phyloP scores from a whole-genome alignment of 257 asterid genomes.

The Solanum appendiculatum region DNA sequence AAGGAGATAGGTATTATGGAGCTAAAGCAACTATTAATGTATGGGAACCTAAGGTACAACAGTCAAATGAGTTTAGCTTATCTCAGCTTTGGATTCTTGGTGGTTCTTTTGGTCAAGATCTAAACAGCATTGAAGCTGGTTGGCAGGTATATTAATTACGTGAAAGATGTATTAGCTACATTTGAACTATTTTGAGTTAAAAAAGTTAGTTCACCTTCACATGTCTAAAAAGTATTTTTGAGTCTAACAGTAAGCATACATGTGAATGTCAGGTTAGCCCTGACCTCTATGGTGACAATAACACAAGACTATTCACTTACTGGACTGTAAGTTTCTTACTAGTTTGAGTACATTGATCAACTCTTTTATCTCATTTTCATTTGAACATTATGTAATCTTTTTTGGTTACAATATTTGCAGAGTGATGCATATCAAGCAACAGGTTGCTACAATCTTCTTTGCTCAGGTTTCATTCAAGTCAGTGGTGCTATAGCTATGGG shows the following conservation, averaged over 20 bases:
- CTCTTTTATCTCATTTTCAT: neutral
- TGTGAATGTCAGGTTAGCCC: conserved; percentile 60
- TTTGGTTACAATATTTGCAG: conserved; percentile 20
- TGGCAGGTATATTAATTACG: conserved; percentile 59
- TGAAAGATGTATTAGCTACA: neutral
- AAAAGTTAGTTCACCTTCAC: neutral
- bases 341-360: neutral
- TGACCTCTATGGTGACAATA: conserved; percentile 16
- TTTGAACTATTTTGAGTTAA: neutral
- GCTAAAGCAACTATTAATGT: conserved; percentile 78
- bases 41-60: conserved; percentile 86
- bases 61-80: conserved; percentile 73
- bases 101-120: conserved; percentile 83
- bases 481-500: conserved; percentile 88
- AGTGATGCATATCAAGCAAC: conserved; percentile 97
- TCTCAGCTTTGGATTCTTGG: conserved; percentile 87
- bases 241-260: conserved; percentile 1
- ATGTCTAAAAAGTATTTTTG: neutral
- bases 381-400: neutral
- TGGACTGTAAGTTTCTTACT: conserved; percentile 11
- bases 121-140: conserved; percentile 91
- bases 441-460: conserved; percentile 87
- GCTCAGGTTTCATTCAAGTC: conserved; percentile 91
- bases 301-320: conserved; percentile 14
- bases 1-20: conserved; percentile 69